Conservation (phyloP, 1,284 basidiomycete genomes). For the Trametes sp. region DNA sequence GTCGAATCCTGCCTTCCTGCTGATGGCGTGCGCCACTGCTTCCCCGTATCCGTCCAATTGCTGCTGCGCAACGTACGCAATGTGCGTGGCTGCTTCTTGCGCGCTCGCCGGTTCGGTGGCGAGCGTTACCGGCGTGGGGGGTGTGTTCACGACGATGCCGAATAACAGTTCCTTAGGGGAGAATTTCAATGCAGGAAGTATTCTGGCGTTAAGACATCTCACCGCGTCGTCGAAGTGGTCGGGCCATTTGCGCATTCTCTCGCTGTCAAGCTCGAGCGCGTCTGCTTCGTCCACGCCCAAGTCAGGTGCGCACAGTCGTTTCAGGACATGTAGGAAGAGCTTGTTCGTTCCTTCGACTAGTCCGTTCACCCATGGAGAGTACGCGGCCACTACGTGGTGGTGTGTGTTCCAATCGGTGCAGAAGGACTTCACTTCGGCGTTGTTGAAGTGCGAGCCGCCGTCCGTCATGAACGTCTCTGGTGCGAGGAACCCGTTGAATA, state of each 20-base stretch:
- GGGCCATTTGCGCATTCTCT: too few relatives aligned
- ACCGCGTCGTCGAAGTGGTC: slow-evolving; percentile 43
- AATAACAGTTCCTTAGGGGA: slow-evolving; percentile 43
- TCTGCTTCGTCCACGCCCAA: slow-evolving; percentile 40
- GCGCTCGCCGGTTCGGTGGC: slow-evolving; percentile 4
- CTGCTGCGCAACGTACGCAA: slow-evolving; percentile 42
- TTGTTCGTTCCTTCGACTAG: slow-evolving; percentile 46
- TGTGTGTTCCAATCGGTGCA: slow-evolving; percentile 37
- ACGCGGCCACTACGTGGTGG: slow-evolving; percentile 40
- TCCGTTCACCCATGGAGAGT: slow-evolving; percentile 50
- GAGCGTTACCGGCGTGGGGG: slow-evolving; percentile 12
- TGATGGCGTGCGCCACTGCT: slow-evolving; percentile 27
- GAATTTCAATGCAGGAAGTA: slow-evolving; percentile 36
- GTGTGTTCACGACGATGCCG: slow-evolving; percentile 38
- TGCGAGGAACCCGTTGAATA: slow-evolving; percentile 35
- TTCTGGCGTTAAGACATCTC: slow-evolving; percentile 36
- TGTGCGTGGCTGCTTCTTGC: slow-evolving; percentile 30
- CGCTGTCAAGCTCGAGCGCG: too few relatives aligned
- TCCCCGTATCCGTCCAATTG: slow-evolving; percentile 39
- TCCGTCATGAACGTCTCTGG: slow-evolving; percentile 49
- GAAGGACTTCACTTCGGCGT: slow-evolving; percentile 39
- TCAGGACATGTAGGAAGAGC: slow-evolving; percentile 40
- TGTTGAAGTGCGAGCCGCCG: slow-evolving; percentile 48
- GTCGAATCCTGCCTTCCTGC: slow-evolving; percentile 34
- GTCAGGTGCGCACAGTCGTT: slow-evolving; percentile 42